Evolutionary conservation across 192 early-diverging fungal species (phyloP).

Genomic region (Coemansia sp.): DNA sequence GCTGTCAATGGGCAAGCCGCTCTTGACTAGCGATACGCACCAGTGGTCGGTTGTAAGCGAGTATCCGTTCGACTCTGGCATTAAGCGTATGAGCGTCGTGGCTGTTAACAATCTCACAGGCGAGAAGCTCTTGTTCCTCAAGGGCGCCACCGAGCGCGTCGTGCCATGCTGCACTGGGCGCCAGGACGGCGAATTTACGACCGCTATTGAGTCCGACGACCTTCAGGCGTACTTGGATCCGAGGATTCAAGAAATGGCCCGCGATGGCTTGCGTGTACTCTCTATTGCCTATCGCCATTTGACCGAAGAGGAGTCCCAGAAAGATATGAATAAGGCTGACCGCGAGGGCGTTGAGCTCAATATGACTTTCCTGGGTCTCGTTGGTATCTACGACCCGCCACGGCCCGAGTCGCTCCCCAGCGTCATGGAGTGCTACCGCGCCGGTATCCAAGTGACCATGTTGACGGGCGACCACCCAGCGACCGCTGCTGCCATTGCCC

Average conservation of each 20-base stretch:
- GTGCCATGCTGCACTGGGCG: constrained; percentile 68
- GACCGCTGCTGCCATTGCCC: constrained; percentile 91
- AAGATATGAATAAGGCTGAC: constrained; percentile 52
- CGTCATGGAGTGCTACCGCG: constrained; percentile 79
- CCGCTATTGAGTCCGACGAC: constrained; percentile 33
- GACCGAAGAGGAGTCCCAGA: constrained; percentile 30
- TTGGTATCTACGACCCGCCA: constrained; percentile 94
- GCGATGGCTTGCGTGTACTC: constrained; percentile 81
- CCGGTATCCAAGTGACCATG: constrained; percentile 96
- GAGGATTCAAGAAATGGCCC: constrained; percentile 74
- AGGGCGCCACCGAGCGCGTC: constrained; percentile 93
- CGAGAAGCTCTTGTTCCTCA: constrained; percentile 68
- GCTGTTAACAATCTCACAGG: constrained; percentile 51
- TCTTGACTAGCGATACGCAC: constrained; percentile 53
- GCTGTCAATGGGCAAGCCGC: constrained; percentile 73
- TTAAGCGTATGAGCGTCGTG: constrained; percentile 93
- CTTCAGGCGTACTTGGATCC: constrained; percentile 60
- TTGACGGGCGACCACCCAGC: constrained; percentile 94
- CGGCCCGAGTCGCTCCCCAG: constrained; percentile 69
- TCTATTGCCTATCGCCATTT: constrained; percentile 74
- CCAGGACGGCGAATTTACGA: constrained; percentile 47
- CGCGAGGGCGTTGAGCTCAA: constrained; percentile 70
- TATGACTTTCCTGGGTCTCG: constrained; percentile 84
- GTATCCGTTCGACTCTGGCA: constrained; percentile 73
- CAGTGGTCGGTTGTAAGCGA: constrained; percentile 64